Percentiles rank a stretch among this genome's conserved stretches.
Conservation (phyloP, 352 stramenopile genomes). For the Phytophthora ohioensis region DNA sequence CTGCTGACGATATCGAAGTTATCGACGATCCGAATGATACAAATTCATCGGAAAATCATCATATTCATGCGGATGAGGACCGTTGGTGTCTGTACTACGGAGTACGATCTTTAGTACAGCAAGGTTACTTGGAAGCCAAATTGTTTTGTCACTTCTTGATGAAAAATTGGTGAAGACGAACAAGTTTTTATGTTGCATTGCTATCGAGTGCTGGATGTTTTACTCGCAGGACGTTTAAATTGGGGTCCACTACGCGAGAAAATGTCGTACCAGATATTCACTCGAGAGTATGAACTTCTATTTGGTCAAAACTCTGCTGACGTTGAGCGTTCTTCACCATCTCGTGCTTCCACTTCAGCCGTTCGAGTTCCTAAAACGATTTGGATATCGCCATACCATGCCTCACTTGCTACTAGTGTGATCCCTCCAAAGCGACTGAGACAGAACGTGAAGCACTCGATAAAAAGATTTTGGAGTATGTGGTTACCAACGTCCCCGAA, state of each 20-base stretch:
- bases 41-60: conserved; percentile 38
- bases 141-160: conserved; percentile 93
- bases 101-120: conserved; percentile 82
- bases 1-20: too few species aligned
- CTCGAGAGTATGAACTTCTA: conserved; percentile 52
- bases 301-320: conserved; percentile 8
- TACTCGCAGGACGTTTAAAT: conserved; percentile 64
- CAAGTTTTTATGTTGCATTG: conserved; percentile 93
- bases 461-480: conserved; percentile 74
- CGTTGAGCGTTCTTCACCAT: not conserved
- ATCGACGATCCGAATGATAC: too few species aligned
- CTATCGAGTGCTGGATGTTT: conserved; percentile 80
- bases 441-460: conserved; percentile 60
- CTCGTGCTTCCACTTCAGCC: not conserved
- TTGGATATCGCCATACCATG: conserved; percentile 85
- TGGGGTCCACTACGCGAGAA: conserved; percentile 71
- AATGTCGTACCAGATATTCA: conserved; percentile 69
- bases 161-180: conserved; percentile 93
- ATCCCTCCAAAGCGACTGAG: conserved; percentile 75
- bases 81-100: conserved; percentile 95
- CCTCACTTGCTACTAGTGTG: conserved; percentile 73
- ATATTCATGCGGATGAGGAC: conserved; percentile 85
- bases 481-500: conserved; percentile 67
- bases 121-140: conserved; percentile 90
- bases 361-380: conserved; percentile 68